Base-by-base conservation (phyloP, 2,329 filamentous ascomycete species). In the Epichloe sylvatica region DNA sequence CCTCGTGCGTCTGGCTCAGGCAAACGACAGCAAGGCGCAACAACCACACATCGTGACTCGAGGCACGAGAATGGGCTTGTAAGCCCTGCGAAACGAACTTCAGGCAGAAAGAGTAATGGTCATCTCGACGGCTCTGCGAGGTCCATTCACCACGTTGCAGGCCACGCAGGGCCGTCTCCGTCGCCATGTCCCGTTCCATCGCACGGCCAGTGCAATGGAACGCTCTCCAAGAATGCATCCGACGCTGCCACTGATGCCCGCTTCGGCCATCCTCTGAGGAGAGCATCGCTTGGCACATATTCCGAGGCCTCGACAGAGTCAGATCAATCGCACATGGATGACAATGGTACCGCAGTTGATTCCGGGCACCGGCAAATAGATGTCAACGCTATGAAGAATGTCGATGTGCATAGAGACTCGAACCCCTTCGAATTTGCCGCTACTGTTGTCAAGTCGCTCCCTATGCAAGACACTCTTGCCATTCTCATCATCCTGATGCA, bases 401-500 rank as follows among this genome's bases (percentile, higher is more conserved):
- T 75, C 56, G 75, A 82, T 52, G 75, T 84, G 49, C 83, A 85
- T 61, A 81, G 81, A 57, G 80, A 84, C 62, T 73, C 81, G 49
- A 84, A 84, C 52, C 80, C 86, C 45, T 70, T 94, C 57, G 82
- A 86, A 59, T 74, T 94, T 56, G 84, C 85, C 55, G 78, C 86
- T 57, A 95, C 89, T 49, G 91, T 97, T 59, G 79, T 97, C 64
- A 82, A 81, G 60, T 88, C 89, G 47, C 91, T 90, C 60, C 91
- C 91, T 49, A 81, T 95, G 62, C 86, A 88, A 70, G 91, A 97
- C 70, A 95, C 91, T 53, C 87, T 96, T 68, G 89, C 91, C 64
- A 95, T 97, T 61, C 81, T 97, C 65, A 95, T 96, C 68, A 86
- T 96, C 60, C 79, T 97, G 57, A 85, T 96, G 68, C 90, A 94